phyloP scores from a whole-genome alignment of 768 basidiomycete species.

The Peribolospora baueri region DNA sequence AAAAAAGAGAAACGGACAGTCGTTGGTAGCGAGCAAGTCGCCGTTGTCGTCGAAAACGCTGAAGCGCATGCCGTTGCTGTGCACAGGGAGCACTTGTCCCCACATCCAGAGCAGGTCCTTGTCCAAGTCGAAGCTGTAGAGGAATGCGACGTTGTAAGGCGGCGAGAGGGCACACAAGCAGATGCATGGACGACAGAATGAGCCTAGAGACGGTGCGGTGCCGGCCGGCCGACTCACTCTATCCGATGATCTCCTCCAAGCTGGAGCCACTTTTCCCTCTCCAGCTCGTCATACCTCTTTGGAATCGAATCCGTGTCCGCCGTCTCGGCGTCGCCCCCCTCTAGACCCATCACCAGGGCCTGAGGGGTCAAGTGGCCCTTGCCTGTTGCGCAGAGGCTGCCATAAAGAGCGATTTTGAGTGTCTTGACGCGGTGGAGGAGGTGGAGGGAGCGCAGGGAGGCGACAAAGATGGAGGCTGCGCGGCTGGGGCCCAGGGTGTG shows the following conservation, averaged over 20 bases:
- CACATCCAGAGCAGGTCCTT: conserved; percentile 76
- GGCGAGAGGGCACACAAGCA: not conserved
- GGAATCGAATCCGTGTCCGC: conserved; percentile 68
- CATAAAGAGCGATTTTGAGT: conserved; percentile 76
- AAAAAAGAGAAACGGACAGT: conserved; percentile 26
- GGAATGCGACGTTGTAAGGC: conserved; percentile 25
- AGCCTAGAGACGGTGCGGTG: not conserved
- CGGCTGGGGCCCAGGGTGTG: conserved; percentile 72
- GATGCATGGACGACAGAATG: not conserved
- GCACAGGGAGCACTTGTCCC: conserved; percentile 62
- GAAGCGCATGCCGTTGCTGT: conserved; percentile 70
- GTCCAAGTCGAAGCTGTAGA: conserved; percentile 56
- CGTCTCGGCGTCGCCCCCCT: conserved; percentile 53
- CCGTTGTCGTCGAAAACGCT: conserved; percentile 59
- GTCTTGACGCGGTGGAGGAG: conserved; percentile 45
- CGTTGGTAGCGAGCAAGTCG: conserved; percentile 71
- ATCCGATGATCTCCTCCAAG: not conserved
- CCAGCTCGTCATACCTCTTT: conserved; percentile 32
- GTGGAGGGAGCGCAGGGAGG: conserved; percentile 40
- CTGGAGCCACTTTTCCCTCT: not conserved
- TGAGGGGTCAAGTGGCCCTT: conserved; percentile 12
- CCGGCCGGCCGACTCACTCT: too few relatives aligned
- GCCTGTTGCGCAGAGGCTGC: conserved; percentile 74
- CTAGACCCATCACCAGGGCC: conserved; percentile 14
- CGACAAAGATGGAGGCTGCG: conserved; percentile 66